Evolutionary conservation across 345 rosid genomes (phyloP).

Genomic region (Odontarrhena argentea): DNA sequence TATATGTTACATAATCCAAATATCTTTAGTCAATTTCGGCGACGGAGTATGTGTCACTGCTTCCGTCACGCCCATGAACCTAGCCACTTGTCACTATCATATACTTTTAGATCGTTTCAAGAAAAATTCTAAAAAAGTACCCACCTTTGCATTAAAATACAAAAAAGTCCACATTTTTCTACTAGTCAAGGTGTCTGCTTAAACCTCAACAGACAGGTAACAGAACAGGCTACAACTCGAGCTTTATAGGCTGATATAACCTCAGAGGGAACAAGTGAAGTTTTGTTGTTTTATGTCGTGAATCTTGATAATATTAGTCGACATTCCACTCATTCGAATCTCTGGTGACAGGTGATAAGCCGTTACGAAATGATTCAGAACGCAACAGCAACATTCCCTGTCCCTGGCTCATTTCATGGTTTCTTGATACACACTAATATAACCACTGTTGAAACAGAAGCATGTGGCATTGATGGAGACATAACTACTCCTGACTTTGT

Average conservation of each 20-base stretch:
- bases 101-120: conserved; percentile 1
- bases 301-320: background rate
- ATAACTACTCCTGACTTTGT: background rate
- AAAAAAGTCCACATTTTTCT: background rate
- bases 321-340: background rate
- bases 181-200: background rate
- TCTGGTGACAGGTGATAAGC: background rate
- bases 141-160: conserved; percentile 6
- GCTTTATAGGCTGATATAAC: background rate
- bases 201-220: background rate
- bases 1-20: conserved; percentile 20
- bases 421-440: conserved; percentile 18
- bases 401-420: background rate
- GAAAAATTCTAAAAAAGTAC: background rate
- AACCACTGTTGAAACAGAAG: conserved; percentile 17
- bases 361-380: background rate
- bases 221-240: background rate
- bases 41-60: conserved; percentile 36
- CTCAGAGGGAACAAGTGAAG: background rate
- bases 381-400: conserved; percentile 7
- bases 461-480: background rate
- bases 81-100: conserved; percentile 8
- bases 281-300: conserved; percentile 8
- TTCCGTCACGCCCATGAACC: conserved; percentile 29
- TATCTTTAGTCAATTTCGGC: conserved; percentile 25